phyloP scores from a whole-genome alignment of 176 grass and related monocot genomes.

The Cenchrus fungigraminus region DNA sequence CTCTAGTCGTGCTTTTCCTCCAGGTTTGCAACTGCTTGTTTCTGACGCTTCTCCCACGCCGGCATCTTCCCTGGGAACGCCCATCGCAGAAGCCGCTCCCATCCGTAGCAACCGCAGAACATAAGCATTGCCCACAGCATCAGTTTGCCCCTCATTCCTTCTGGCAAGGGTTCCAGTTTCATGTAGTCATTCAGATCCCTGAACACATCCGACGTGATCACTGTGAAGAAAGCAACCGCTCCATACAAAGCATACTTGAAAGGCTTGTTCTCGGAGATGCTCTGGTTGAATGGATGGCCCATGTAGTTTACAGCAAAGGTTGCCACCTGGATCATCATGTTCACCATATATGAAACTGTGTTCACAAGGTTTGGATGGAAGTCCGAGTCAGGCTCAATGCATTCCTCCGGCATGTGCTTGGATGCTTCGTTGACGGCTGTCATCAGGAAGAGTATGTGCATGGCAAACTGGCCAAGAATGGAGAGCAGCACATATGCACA shows the following conservation, averaged over 20 bases:
- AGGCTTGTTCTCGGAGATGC: conserved; percentile 93
- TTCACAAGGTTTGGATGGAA: conserved; percentile 99
- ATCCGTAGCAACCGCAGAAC: conserved; percentile 90
- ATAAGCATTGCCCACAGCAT: conserved; percentile 88
- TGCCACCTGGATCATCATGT: conserved; percentile 99
- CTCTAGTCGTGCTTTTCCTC: conserved; percentile 78
- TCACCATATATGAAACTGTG: conserved; percentile 99
- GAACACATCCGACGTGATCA: conserved; percentile 95
- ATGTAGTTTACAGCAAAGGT: conserved; percentile 99
- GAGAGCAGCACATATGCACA: conserved; percentile 90
- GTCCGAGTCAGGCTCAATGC: conserved; percentile 87
- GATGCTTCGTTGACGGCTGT: conserved; percentile 85
- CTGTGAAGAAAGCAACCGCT: conserved; percentile 87
- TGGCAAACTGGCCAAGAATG: conserved; percentile 94
- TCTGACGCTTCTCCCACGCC: conserved; percentile 81
- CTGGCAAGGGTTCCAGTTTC: conserved; percentile 79
- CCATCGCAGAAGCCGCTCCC: conserved; percentile 90
- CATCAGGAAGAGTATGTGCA: conserved; percentile 90
- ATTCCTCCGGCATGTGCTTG: conserved; percentile 96
- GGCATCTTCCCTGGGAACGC: conserved; percentile 88
- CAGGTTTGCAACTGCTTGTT: conserved; percentile 60
- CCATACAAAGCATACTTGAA: conserved; percentile 86
- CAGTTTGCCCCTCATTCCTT: conserved; percentile 85
- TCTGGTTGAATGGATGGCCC: conserved; percentile 93
- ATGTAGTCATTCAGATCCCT: conserved; percentile 90